Base-by-base conservation (phyloP, 2,329 filamentous ascomycete genomes). In the Massarina eburnea region DNA sequence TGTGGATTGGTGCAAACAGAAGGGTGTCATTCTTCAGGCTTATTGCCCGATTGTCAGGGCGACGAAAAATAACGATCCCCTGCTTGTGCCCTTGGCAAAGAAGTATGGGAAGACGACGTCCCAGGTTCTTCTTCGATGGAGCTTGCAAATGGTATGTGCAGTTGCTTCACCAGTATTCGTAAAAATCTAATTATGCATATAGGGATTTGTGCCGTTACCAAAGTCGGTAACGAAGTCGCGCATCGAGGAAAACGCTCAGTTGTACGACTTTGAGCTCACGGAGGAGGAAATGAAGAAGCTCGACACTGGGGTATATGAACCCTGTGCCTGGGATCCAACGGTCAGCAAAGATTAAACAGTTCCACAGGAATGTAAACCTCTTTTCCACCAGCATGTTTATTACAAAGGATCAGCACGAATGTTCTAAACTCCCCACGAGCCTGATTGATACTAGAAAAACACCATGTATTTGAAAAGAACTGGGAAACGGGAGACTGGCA, bases 1-100 rank as follows among this genome's bases (percentile, higher is more conserved):
- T 49, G 83, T 85, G 8, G 74, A 81, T 37, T 96, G 91, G 90
- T 88, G 87, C 58, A 69, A 77, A 52, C 76, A 84, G 67, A 68
- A 74, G 43, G 70, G 65, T 24, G 66, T 78, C 1, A 42, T 79
- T 4, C 55, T 77, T 18, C 72, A 79, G 57, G 76, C 76, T n/a
- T 78, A 77, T 45, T 73, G 64, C 19, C 75, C 75, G 14, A 60
- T 76, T 22, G 72, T 76, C 3, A 59, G 74, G 32, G 70, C 70
- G 12, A 71, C 67, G 1, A 71, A 76, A 39, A 75, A 75, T 50
- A 70, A 82, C 5, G 82, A 85, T 50, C 73, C 77, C 3, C 55
- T 78, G 14, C 62, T 85, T 41, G 64, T 74, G 51, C 66, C 70
- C 2, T 59, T 85, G 40, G 72, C 71, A 2, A 72, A 78, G 66